These are phyloP conservation scores for Tulasnella sp. DNA, from an alignment of 768 basidiomycete genomes.

Conservation along the genomic window DNA sequence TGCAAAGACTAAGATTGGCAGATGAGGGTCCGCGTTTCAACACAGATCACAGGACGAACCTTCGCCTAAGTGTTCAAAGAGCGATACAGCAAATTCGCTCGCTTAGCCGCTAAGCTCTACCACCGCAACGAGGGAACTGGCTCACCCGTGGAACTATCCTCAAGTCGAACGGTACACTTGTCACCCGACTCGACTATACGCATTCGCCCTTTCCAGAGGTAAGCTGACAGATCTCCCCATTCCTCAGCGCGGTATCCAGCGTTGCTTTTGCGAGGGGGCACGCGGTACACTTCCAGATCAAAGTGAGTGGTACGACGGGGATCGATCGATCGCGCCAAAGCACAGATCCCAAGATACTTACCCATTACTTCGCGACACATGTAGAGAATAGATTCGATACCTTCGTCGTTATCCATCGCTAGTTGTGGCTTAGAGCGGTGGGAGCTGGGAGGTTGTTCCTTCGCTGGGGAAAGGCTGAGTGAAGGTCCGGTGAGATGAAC, in stretches of 20 bases:
- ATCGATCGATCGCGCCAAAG: not conserved
- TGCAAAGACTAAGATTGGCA: conserved; percentile 58
- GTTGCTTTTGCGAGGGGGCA: conserved; percentile 74
- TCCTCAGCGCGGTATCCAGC: conserved; percentile 87
- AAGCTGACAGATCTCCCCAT: conserved; percentile 76
- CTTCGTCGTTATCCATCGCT: conserved; percentile 44
- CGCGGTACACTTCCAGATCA: conserved; percentile 64
- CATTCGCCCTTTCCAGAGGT: conserved; percentile 87
- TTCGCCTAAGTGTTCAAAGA: conserved; percentile 39
- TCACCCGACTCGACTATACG: conserved; percentile 69
- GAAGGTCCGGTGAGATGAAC: not conserved
- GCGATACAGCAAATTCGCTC: not conserved
- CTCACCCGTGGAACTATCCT: conserved; percentile 70
- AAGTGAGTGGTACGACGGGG: not conserved
- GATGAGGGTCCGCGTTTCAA: not conserved
- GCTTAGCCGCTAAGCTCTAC: not conserved
- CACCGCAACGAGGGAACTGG: not conserved
- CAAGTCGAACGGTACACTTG: conserved; percentile 60
- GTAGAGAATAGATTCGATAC: conserved; percentile 76
- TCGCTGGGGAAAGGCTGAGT: not conserved
- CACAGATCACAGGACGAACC: conserved; percentile 33
- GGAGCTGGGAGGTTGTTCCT: not conserved
- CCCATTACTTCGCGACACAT: conserved; percentile 87
- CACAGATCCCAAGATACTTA: conserved; percentile 24
- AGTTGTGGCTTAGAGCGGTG: not conserved